These are phyloP conservation scores for Saccharomycopsis microspora DNA, from an alignment of 805 yeast species.

Conservation along the genomic window DNA sequence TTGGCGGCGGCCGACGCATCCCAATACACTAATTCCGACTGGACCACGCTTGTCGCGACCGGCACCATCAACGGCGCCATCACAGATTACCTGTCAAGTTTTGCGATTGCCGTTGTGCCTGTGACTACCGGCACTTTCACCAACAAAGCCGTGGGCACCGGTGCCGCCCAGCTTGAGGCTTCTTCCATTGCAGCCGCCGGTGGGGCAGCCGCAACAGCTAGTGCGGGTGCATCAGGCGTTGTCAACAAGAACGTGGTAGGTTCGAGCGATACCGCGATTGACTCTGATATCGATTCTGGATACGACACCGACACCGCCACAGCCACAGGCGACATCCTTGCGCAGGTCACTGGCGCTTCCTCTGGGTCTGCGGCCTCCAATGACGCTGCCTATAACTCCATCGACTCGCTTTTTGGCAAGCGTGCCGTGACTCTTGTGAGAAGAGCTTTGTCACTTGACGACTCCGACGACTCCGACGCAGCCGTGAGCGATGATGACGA, in stretches of 20 bases:
- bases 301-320: background rate
- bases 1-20: background rate
- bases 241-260: background rate
- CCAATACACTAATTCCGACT: constrained; percentile 13
- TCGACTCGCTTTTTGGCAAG: background rate
- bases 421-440: background rate
- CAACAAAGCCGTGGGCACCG: constrained; percentile 16
- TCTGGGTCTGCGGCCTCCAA: background rate
- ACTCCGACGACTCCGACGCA: background rate
- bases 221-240: background rate
- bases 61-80: constrained; percentile 28
- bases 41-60: constrained; percentile 32
- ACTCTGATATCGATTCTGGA: background rate
- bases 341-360: background rate
- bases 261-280: background rate
- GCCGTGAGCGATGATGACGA: background rate
- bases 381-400: background rate
- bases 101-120: constrained; percentile 30
- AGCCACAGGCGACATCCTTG: constrained; percentile 1
- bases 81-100: constrained; percentile 26
- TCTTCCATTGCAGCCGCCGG: constrained; percentile 3
- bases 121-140: constrained; percentile 24
- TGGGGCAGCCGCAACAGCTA: constrained; percentile 1
- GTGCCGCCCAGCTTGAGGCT: constrained; percentile 15
- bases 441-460: background rate